These are phyloP conservation scores for Aegilops speltoides DNA, from an alignment of 176 grass and related monocot species.

Conservation along the genomic window DNA sequence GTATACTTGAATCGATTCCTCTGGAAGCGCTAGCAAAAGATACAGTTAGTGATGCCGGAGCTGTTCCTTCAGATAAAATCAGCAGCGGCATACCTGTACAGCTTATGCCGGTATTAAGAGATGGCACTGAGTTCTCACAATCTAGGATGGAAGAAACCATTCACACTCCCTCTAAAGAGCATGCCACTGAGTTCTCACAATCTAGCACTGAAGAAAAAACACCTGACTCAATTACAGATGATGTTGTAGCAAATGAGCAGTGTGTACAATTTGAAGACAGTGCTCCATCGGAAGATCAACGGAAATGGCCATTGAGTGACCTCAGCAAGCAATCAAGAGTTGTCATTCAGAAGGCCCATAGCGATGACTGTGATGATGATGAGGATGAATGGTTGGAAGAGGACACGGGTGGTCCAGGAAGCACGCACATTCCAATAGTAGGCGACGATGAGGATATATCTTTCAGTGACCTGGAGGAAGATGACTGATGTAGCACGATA, in stretches of 20 bases:
- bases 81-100: slow-evolving; percentile 35
- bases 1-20: slow-evolving; percentile 8
- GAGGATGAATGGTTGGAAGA: slow-evolving; percentile 83
- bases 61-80: slow-evolving; percentile 33
- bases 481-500: slow-evolving; percentile 56
- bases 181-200: neutral
- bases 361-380: slow-evolving; percentile 30
- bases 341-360: slow-evolving; percentile 45
- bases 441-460: slow-evolving; percentile 79
- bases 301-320: slow-evolving; percentile 6
- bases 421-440: slow-evolving; percentile 40
- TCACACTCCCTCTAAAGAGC: neutral
- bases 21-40: slow-evolving; percentile 1
- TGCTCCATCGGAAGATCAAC: slow-evolving; percentile 29
- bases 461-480: slow-evolving; percentile 93
- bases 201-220: slow-evolving; percentile 31
- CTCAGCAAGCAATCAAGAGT: slow-evolving; percentile 33
- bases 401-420: slow-evolving; percentile 44
- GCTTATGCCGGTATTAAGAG: slow-evolving; percentile 13
- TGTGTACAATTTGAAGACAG: slow-evolving; percentile 39
- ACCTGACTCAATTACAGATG: neutral
- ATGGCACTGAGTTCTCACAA: neutral
- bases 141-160: slow-evolving; percentile 32
- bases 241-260: slow-evolving; percentile 35
- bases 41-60: neutral